A percentile compares a stretch with the other conserved stretches of the same genome.
These are phyloP conservation scores for Adenanthera pavonina DNA, from an alignment of 306 rosid species.

Conservation along the genomic window DNA sequence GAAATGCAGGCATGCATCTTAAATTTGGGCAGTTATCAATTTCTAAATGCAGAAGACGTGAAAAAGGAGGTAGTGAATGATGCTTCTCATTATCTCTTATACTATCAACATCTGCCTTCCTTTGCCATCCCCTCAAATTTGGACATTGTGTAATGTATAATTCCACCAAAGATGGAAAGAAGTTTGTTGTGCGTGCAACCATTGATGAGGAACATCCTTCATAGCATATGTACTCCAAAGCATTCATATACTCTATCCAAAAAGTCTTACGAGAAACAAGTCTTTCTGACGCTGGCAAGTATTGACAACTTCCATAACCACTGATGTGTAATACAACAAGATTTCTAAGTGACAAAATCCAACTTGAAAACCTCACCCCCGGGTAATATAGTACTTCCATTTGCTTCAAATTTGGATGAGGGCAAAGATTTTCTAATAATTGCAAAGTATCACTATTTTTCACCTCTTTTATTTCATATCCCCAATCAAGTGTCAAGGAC, in stretches of 20 bases:
- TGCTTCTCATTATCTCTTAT: neutral
- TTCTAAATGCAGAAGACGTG: neutral
- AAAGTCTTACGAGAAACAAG: neutral
- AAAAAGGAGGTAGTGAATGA: neutral
- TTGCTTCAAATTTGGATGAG: neutral
- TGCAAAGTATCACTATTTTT: neutral
- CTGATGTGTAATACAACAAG: rapidly evolving
- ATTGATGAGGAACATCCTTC: neutral
- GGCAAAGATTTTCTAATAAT: neutral
- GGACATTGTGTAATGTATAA: neutral
- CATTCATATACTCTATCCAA: rapidly evolving
- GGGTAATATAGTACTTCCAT: neutral
- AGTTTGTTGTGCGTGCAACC: neutral
- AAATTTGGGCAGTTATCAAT: neutral
- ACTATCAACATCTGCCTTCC: neutral
- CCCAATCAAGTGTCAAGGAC: neutral
- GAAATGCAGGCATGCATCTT: neutral
- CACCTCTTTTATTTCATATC: rapidly evolving
- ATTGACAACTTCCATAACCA: neutral
- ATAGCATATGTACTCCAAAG: neutral
- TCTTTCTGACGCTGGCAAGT: neutral
- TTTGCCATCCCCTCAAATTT: neutral
- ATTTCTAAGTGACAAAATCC: neutral
- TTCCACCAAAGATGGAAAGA: neutral
- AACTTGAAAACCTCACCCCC: neutral